A percentile compares a stretch with the other conserved stretches of the same genome.
These are phyloP conservation scores for Lipomyces kockii DNA, from an alignment of 805 yeast genomes.

Conservation along the genomic window DNA sequence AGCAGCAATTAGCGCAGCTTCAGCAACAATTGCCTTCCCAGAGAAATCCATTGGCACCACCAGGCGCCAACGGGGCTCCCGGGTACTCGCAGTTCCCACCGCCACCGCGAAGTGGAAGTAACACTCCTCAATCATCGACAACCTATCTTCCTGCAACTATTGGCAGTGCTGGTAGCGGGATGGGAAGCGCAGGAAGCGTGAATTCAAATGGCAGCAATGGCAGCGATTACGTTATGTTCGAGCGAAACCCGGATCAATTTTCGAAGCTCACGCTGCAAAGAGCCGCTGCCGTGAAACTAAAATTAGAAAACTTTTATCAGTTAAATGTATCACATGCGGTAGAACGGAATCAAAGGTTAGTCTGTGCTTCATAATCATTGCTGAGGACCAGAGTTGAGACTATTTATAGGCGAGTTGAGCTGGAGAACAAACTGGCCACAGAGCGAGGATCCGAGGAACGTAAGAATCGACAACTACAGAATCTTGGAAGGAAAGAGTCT, in stretches of 20 bases:
- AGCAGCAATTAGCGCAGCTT: slow-evolving; percentile 29
- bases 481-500: slow-evolving; percentile 86
- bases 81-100: slow-evolving; percentile 29
- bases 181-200: not conserved
- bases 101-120: slow-evolving; percentile 4
- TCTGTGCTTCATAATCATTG: not conserved
- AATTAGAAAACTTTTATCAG: slow-evolving; percentile 82
- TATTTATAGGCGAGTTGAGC: slow-evolving; percentile 59
- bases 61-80: slow-evolving; percentile 32
- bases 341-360: slow-evolving; percentile 82
- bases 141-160: slow-evolving; percentile 77
- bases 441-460: slow-evolving; percentile 86
- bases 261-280: slow-evolving; percentile 78
- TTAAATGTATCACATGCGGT: slow-evolving; percentile 89
- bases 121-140: slow-evolving; percentile 50
- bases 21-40: slow-evolving; percentile 36
- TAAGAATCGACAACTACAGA: slow-evolving; percentile 75
- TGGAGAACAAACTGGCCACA: slow-evolving; percentile 70
- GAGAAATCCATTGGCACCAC: slow-evolving; percentile 17
- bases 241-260: slow-evolving; percentile 78
- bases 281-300: slow-evolving; percentile 80
- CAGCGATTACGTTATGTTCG: slow-evolving; percentile 67
- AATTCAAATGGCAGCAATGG: slow-evolving; percentile 11
- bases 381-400: not conserved
- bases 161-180: not conserved